phyloP scores from a whole-genome alignment of 2,329 filamentous ascomycete species.

The Ophiognomonia clavigignenti-juglandacearum region DNA sequence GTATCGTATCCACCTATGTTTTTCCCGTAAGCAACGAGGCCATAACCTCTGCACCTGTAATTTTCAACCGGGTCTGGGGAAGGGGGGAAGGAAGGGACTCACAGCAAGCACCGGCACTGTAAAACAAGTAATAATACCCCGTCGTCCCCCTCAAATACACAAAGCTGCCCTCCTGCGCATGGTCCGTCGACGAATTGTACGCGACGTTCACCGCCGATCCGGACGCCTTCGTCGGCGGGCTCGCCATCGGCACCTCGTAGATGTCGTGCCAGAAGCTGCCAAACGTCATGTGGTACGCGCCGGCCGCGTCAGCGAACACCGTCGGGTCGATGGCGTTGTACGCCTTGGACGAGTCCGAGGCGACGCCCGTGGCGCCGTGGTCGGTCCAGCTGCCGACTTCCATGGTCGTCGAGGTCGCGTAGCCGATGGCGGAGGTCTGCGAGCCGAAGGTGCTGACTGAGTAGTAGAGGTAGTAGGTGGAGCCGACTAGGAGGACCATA shows the following conservation, averaged over 20 bases:
- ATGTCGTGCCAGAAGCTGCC: slow-evolving; percentile 60
- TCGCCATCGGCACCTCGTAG: slow-evolving; percentile 45
- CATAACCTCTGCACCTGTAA: too few relatives aligned
- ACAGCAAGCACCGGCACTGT: slow-evolving; percentile 55
- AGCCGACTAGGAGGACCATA: slow-evolving; percentile 53
- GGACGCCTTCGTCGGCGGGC: slow-evolving; percentile 25
- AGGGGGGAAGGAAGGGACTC: too few relatives aligned
- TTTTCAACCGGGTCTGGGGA: too few relatives aligned
- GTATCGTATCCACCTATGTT: slow-evolving; percentile 50
- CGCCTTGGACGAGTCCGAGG: slow-evolving; percentile 27
- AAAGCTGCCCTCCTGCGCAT: slow-evolving; percentile 49
- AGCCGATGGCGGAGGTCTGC: slow-evolving; percentile 58
- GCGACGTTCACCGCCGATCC: slow-evolving; percentile 39
- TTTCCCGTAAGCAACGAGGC: too few relatives aligned
- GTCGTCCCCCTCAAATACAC: slow-evolving; percentile 42
- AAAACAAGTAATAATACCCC: slow-evolving; percentile 59
- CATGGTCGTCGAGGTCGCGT: slow-evolving; percentile 30
- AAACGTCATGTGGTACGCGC: slow-evolving; percentile 41
- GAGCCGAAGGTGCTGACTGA: slow-evolving; percentile 58
- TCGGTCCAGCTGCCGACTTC: slow-evolving; percentile 46
- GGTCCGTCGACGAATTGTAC: slow-evolving; percentile 42
- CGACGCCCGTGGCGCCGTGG: slow-evolving; percentile 42
- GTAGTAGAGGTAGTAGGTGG: slow-evolving; percentile 64
- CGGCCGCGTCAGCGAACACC: slow-evolving; percentile 32
- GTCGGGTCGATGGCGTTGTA: slow-evolving; percentile 54